Conservation (phyloP, 2,329 filamentous ascomycete species). For the Fusarium sp. region DNA sequence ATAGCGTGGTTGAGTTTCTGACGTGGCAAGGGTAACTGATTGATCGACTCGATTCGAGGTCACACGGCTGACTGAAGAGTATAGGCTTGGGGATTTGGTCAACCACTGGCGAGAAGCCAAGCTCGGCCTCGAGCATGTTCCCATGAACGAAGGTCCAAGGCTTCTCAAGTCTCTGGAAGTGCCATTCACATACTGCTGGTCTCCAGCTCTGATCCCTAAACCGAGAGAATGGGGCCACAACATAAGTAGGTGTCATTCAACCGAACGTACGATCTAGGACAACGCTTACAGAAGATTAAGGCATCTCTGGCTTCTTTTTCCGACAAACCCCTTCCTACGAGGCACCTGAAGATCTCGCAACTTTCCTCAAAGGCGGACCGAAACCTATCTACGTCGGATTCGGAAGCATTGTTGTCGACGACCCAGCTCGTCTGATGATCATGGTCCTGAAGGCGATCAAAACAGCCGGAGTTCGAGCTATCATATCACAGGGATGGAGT, state of each 20-base stretch:
- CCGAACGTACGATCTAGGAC: not conserved
- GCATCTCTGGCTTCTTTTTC: not conserved
- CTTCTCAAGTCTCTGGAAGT: conserved; percentile 65
- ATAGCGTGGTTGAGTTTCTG: conserved; percentile 84
- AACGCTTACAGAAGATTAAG: not conserved
- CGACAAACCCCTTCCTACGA: conserved; percentile 53
- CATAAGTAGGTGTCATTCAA: not conserved
- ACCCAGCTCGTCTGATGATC: conserved; percentile 72
- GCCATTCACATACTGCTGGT: conserved; percentile 80
- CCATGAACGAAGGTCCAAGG: not conserved
- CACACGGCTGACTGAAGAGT: not conserved
- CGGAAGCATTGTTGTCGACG: conserved; percentile 78
- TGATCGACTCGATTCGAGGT: not conserved
- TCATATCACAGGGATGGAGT: conserved; percentile 80
- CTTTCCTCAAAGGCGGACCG: conserved; percentile 69
- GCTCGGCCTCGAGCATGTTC: conserved; percentile 68
- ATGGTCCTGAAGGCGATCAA: conserved; percentile 75
- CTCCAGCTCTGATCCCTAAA: conserved; percentile 73
- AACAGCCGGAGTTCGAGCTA: conserved; percentile 70
- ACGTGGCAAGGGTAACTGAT: conserved; percentile 79
- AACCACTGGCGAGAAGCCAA: conserved; percentile 79
- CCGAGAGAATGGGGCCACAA: conserved; percentile 71
- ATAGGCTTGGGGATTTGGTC: conserved; percentile 75
- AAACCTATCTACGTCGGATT: conserved; percentile 78
- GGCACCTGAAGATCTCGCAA: conserved; percentile 64